Percentiles rank a stretch among this genome's conserved stretches.
These are phyloP conservation scores for Lepiota brunneoincarnata DNA, from an alignment of 768 basidiomycete genomes.

Conservation along the genomic window DNA sequence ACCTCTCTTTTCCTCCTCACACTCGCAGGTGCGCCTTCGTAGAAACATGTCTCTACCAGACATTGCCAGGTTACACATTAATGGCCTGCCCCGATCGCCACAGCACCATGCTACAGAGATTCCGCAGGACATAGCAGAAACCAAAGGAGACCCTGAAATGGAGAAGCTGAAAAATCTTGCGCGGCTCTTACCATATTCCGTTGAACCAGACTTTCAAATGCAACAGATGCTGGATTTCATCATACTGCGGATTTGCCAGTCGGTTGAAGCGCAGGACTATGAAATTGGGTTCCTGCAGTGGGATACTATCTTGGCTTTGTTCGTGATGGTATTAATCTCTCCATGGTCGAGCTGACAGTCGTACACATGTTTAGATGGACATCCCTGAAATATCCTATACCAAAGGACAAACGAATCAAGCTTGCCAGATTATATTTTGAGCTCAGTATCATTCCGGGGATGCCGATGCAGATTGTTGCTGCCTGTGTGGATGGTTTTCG, in stretches of 20 bases:
- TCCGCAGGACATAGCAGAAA: slow-evolving; percentile 26
- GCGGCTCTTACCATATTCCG: slow-evolving; percentile 67
- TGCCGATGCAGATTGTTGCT: slow-evolving; percentile 67
- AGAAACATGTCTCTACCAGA: slow-evolving; percentile 42
- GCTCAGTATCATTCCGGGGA: slow-evolving; percentile 71
- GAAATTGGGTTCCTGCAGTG: slow-evolving; percentile 78
- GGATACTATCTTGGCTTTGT: slow-evolving; percentile 77
- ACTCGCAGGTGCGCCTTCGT: slow-evolving; percentile 8
- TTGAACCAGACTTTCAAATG: slow-evolving; percentile 76
- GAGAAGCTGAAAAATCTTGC: slow-evolving; percentile 64
- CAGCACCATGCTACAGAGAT: slow-evolving; percentile 14
- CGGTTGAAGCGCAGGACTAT: slow-evolving; percentile 77
- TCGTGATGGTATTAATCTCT: slow-evolving; percentile 26
- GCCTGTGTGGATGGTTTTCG: slow-evolving; percentile 64
- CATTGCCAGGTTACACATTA: slow-evolving; percentile 40
- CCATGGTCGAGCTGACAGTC: background rate
- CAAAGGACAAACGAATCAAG: slow-evolving; percentile 70
- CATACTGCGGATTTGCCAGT: slow-evolving; percentile 64
- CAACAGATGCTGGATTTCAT: slow-evolving; percentile 74
- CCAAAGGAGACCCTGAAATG: slow-evolving; percentile 44
- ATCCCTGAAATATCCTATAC: slow-evolving; percentile 85
- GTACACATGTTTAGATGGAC: slow-evolving; percentile 47
- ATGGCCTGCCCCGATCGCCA: slow-evolving; percentile 25
- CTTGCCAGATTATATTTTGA: slow-evolving; percentile 80
- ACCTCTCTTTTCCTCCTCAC: slow-evolving; percentile 15